Evolutionary conservation across 495 filamentous ascomycete genomes (phyloP), one percentile per base, ranked within the genome.

Genomic region (Thermothielavioides terrestris): DNA sequence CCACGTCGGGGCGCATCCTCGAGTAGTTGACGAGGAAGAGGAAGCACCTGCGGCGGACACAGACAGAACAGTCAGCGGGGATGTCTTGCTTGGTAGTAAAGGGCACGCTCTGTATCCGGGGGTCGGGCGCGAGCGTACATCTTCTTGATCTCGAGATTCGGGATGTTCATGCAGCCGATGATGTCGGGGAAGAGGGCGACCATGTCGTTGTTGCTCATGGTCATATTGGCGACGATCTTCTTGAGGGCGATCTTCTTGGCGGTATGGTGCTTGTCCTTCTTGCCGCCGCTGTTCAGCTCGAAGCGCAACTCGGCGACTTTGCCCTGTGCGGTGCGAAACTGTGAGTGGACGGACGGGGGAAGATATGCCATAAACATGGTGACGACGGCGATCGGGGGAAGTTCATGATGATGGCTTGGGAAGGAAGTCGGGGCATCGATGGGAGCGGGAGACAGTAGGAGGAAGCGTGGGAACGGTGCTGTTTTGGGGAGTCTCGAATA

Each of bases 191-290:
- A 99, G 50, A 99, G 71, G 20, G 86, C 88, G 44, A 96, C 85
- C 92, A 99, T 99, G 68, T 99, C 92, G 60, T 99, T 99, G 68
- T 97, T 99, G 78, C 89, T 95, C 92, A 97, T 97, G 47, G 92
- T 97, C 92, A 99, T 97, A 64, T 97, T 99, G 57, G 92, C 92
- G 61, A 99, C 92, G 56, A 99, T 97, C 77, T 96, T 96, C 81
- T 99, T 99, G 43, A 99, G 76, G 25, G 92, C 91, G 63, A 95
- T 95, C 79, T 97, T 97, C 77, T 97, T 99, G 55, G 85, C 81
- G 35, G 88, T 83, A 66, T 86, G 83, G 73, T 95, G 95, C 77
- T 97, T 99, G 77, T 99, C 92, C 73, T 96, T 97, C 75, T 90
- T 95, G 64, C 88, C 87, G 58, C 87, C 86, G 70, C 83, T 88